Percentiles rank a stretch among this genome's conserved stretches.
phyloP scores from a whole-genome alignment of 1,284 basidiomycete species.

The Schizophyllum commune region DNA sequence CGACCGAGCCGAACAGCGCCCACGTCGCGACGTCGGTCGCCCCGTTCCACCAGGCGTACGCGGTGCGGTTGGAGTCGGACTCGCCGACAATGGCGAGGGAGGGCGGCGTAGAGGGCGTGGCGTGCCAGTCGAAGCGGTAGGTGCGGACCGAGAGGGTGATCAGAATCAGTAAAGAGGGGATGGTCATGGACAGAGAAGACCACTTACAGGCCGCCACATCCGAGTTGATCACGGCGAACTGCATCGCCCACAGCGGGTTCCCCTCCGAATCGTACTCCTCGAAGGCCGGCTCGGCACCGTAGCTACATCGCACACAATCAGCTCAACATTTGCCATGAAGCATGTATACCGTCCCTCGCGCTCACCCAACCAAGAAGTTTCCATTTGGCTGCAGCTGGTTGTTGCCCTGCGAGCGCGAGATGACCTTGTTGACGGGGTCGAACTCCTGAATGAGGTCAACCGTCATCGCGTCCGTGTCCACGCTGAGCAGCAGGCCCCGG shows the following conservation, averaged over 20 bases:
- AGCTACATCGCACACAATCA: background rate
- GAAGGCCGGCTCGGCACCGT: constrained; percentile 8
- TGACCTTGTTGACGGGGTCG: constrained; percentile 1
- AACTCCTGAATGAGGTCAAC: constrained; percentile 1
- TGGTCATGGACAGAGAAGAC: no score
- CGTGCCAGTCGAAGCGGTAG: background rate
- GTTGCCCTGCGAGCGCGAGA: background rate
- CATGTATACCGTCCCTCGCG: no score
- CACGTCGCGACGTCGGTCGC: constrained; percentile 8
- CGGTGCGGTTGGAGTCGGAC: background rate
- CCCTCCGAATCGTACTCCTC: constrained; percentile 5
- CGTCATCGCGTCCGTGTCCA: constrained; percentile 6
- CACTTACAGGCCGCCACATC: background rate
- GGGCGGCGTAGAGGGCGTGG: background rate
- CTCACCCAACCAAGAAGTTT: background rate
- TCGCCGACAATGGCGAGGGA: background rate
- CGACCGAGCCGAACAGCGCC: background rate
- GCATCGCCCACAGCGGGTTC: constrained; percentile 6
- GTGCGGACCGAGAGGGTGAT: background rate
- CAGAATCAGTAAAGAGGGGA: background rate
- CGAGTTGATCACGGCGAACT: constrained; percentile 2
- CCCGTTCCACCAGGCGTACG: constrained; percentile 10
- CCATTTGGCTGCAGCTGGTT: background rate
- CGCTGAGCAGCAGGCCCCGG: constrained; percentile 3
- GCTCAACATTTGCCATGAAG: background rate